These are phyloP conservation scores for Moesziomyces sp. DNA, from an alignment of 1,284 basidiomycete species.

Conservation along the genomic window DNA sequence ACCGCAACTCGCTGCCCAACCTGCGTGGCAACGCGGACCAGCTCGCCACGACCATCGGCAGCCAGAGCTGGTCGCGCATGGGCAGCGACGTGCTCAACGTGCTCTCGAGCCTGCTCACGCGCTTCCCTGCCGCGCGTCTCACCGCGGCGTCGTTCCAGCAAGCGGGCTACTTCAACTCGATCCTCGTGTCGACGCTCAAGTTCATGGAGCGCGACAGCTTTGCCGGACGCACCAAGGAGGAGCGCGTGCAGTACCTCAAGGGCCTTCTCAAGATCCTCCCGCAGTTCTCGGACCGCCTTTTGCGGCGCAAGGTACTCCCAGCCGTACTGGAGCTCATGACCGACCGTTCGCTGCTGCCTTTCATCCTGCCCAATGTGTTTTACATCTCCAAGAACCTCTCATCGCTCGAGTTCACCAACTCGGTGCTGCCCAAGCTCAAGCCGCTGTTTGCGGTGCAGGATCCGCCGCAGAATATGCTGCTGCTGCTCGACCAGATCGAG, in stretches of 20 bases:
- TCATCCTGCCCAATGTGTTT: slow-evolving; percentile 98
- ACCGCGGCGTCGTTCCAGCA: slow-evolving; percentile 81
- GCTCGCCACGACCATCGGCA: slow-evolving; percentile 38
- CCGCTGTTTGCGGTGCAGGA: slow-evolving; percentile 92
- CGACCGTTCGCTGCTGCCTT: slow-evolving; percentile 75
- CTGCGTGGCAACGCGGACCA: slow-evolving; percentile 81
- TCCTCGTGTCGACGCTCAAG: slow-evolving; percentile 96
- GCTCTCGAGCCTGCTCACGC: slow-evolving; percentile 71
- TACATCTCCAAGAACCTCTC: slow-evolving; percentile 82
- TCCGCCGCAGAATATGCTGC: slow-evolving; percentile 82
- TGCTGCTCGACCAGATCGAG: slow-evolving; percentile 80
- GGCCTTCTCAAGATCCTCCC: slow-evolving; percentile 84
- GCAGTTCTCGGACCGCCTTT: slow-evolving; percentile 86
- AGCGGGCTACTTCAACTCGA: slow-evolving; percentile 87
- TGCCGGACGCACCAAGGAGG: slow-evolving; percentile 90
- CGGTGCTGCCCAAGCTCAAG: slow-evolving; percentile 86
- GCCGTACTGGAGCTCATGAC: slow-evolving; percentile 72
- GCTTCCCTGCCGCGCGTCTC: slow-evolving; percentile 78
- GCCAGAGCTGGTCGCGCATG: slow-evolving; percentile 50
- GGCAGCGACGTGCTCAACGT: slow-evolving; percentile 58
- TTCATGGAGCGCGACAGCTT: slow-evolving; percentile 96
- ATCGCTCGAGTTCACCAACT: slow-evolving; percentile 78
- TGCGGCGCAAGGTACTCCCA: slow-evolving; percentile 90
- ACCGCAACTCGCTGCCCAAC: slow-evolving; percentile 82
- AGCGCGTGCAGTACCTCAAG: slow-evolving; percentile 90